Evolutionary conservation across 2,329 filamentous ascomycete species (phyloP).

Genomic region (Drechslera avenae): DNA sequence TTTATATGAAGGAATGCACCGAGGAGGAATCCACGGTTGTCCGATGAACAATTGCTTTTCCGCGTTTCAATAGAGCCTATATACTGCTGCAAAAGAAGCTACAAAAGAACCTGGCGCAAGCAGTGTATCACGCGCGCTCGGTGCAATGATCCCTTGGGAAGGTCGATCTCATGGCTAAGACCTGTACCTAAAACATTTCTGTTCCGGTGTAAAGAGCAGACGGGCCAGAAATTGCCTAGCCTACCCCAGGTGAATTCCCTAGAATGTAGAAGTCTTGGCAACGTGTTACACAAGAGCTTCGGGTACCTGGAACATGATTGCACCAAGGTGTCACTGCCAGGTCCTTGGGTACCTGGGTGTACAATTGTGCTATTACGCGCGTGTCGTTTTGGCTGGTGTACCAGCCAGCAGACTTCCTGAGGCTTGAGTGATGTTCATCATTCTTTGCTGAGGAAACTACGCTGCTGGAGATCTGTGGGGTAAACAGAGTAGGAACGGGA

Average conservation of each 20-base stretch:
- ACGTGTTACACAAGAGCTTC: slow-evolving; percentile 22
- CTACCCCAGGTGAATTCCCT: slow-evolving; percentile 25
- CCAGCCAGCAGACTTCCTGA: no score
- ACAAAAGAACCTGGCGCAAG: slow-evolving; percentile 9
- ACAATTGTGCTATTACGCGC: neutral
- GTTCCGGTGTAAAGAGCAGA: slow-evolving; percentile 27
- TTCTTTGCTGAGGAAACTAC: no score
- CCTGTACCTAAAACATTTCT: slow-evolving; percentile 24
- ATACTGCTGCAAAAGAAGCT: slow-evolving; percentile 19
- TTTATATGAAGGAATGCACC: slow-evolving; percentile 33
- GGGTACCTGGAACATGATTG: slow-evolving; percentile 20
- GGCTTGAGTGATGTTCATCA: no score
- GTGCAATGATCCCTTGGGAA: slow-evolving; percentile 29
- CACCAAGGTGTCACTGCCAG: slow-evolving; percentile 13
- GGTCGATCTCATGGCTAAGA: slow-evolving; percentile 19
- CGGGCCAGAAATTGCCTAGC: slow-evolving; percentile 23
- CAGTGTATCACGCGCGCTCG: slow-evolving; percentile 29
- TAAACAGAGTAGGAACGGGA: neutral
- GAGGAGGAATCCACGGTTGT: slow-evolving; percentile 37
- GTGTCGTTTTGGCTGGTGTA: neutral
- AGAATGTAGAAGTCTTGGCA: slow-evolving; percentile 35
- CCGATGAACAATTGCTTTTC: slow-evolving; percentile 22
- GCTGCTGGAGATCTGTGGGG: no score
- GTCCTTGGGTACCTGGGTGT: slow-evolving; percentile 7
- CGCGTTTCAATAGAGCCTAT: slow-evolving; percentile 21